Conservation (phyloP, 306 rosid species). For the Lagenaria siceraria region DNA sequence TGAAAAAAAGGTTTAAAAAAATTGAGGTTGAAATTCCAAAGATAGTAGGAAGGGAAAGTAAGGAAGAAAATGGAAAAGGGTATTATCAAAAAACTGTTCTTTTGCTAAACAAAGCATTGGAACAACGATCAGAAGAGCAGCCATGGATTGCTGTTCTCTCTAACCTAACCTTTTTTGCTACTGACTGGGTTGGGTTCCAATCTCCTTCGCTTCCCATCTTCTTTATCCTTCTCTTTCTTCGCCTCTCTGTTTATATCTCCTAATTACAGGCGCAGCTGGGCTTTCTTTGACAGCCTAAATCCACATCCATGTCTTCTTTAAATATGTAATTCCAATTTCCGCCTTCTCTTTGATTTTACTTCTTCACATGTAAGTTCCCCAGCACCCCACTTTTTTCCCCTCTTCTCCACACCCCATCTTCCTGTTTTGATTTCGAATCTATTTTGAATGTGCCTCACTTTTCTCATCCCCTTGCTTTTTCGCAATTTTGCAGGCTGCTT, state of each 20-base stretch:
- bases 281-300: slow-evolving; percentile 11
- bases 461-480: slow-evolving; percentile 11
- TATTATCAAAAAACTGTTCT: not conserved
- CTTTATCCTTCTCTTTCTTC: not conserved
- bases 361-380: not conserved
- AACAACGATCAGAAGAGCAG: slow-evolving; percentile 29
- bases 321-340: not conserved
- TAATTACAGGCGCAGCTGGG: slow-evolving; percentile 20
- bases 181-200: slow-evolving; percentile 7
- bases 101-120: slow-evolving; percentile 4
- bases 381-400: slow-evolving; percentile 3
- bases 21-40: slow-evolving; percentile 17
- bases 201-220: not conserved
- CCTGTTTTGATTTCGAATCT: slow-evolving; percentile 1
- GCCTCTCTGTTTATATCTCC: slow-evolving; percentile 5
- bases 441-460: slow-evolving; percentile 19
- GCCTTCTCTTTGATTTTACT: not conserved
- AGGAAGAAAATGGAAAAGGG: slow-evolving; percentile 6
- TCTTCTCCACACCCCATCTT: not conserved
- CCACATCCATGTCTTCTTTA: not conserved
- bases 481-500: slow-evolving; percentile 22
- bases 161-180: slow-evolving; percentile 26
- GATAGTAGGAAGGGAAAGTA: slow-evolving; percentile 4
- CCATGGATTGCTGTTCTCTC: slow-evolving; percentile 48
- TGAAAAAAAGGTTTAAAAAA: not conserved